A percentile compares a stretch with the other conserved stretches of the same genome.
These are phyloP conservation scores for Myriosclerotinia duriaeana DNA, from an alignment of 2,329 filamentous ascomycete species.

Conservation along the genomic window DNA sequence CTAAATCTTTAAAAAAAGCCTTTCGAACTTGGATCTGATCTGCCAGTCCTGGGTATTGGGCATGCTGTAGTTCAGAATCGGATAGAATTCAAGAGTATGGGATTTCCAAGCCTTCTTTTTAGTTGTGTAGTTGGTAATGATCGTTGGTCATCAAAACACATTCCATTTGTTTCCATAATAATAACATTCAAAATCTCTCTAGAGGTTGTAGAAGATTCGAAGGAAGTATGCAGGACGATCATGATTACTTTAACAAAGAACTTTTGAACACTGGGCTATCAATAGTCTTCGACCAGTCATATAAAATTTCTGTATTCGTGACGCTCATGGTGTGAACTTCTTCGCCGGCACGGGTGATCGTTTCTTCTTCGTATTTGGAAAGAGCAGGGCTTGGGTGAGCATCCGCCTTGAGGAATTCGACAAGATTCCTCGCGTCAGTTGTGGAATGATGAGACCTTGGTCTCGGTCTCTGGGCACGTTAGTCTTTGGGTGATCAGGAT, in stretches of 20 bases:
- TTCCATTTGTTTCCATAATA: not conserved
- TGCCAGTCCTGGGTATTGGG: too few species aligned
- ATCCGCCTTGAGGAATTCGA: slow-evolving; percentile 27
- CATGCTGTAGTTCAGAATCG: not conserved
- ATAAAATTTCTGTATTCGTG: slow-evolving; percentile 48
- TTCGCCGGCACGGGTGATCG: slow-evolving; percentile 46
- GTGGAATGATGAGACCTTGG: slow-evolving; percentile 50
- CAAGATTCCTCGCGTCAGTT: slow-evolving; percentile 46
- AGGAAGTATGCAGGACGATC: not conserved
- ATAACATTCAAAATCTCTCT: too few species aligned
- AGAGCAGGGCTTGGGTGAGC: slow-evolving; percentile 41
- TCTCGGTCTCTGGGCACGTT: slow-evolving; percentile 46
- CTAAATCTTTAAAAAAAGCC: not conserved
- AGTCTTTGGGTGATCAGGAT: slow-evolving; percentile 43
- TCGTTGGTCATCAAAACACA: not conserved
- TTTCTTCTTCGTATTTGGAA: slow-evolving; percentile 46
- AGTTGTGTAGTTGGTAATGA: not conserved
- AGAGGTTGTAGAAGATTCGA: not conserved
- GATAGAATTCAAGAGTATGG: not conserved
- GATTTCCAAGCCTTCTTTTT: not conserved
- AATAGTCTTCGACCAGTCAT: slow-evolving; percentile 44
- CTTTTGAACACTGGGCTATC: slow-evolving; percentile 38
- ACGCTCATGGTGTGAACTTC: slow-evolving; percentile 46
- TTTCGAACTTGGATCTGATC: too few species aligned
- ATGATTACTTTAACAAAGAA: slow-evolving; percentile 20